Conservation (phyloP, 192 early-diverging fungal genomes). For the Entomortierella chlamydospora region DNA sequence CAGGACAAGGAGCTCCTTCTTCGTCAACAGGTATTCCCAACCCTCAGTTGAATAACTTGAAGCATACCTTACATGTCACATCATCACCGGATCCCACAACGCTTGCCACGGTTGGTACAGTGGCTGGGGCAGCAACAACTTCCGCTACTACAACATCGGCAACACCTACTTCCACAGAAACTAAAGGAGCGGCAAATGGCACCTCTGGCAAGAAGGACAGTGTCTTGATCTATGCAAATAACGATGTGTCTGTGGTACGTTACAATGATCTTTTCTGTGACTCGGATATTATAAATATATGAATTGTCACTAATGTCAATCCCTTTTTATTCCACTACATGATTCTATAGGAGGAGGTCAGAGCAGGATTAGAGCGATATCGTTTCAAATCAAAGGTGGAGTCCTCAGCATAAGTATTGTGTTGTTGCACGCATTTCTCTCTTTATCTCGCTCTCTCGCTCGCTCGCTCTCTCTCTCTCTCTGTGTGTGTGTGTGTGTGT, state of each 20-base stretch:
- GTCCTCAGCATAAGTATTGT: constrained; percentile 47
- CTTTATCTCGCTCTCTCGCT: too few relatives aligned
- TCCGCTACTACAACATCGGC: background rate
- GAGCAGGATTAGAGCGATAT: constrained; percentile 59
- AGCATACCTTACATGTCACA: constrained; percentile 52
- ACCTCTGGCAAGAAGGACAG: constrained; percentile 44
- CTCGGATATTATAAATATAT: too few relatives aligned
- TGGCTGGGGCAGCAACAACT: constrained; percentile 12
- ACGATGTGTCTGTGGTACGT: constrained; percentile 66
- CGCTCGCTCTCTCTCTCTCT: too few relatives aligned
- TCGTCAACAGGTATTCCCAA: constrained; percentile 48
- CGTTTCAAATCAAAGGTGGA: constrained; percentile 53
- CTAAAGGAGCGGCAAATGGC: constrained; percentile 1
- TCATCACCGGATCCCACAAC: constrained; percentile 40
- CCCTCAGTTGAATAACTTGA: constrained; percentile 47
- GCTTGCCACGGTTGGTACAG: constrained; percentile 12
- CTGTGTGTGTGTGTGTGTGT: too few relatives aligned
- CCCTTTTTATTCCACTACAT: background rate
- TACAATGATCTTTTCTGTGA: background rate
- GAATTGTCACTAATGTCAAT: too few relatives aligned
- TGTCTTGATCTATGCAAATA: constrained; percentile 59
- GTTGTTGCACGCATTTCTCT: constrained; percentile 8
- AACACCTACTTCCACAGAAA: background rate
- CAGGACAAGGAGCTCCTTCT: constrained; percentile 1
- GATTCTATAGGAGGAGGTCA: constrained; percentile 59